These are phyloP conservation scores for Trypanosoma theileri DNA, from an alignment of 208 protist species.

Conservation along the genomic window DNA sequence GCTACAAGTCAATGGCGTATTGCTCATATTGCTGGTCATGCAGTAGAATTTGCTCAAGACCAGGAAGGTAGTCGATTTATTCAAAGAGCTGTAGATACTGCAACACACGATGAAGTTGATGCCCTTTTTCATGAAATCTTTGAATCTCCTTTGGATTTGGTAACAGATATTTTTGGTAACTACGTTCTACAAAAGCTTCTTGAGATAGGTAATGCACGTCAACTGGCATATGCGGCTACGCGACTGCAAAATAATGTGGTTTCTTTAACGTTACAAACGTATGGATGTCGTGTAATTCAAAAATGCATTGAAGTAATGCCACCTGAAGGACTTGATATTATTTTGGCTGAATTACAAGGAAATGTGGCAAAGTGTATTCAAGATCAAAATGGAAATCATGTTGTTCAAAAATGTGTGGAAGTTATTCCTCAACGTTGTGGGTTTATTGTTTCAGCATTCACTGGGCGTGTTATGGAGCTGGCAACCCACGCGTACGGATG, in stretches of 20 bases:
- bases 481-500: constrained; percentile 99
- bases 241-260: constrained; percentile 92
- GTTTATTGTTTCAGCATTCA: constrained; percentile 97
- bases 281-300: constrained; percentile 99
- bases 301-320: constrained; percentile 96
- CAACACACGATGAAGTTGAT: constrained; percentile 80
- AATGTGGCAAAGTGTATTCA: constrained; percentile 97
- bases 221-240: constrained; percentile 81
- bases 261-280: constrained; percentile 94
- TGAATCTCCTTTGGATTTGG: constrained; percentile 84
- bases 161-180: constrained; percentile 99
- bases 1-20: constrained; percentile 56
- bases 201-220: constrained; percentile 90
- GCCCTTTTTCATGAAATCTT: constrained; percentile 94
- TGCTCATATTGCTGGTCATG: constrained; percentile 86
- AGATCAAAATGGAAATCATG: constrained; percentile 99
- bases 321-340: constrained; percentile 76
- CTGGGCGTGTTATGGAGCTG: constrained; percentile 92
- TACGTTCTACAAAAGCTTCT: constrained; percentile 99
- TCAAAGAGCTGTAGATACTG: constrained; percentile 94
- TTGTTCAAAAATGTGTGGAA: constrained; percentile 99
- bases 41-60: constrained; percentile 95
- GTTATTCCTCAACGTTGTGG: constrained; percentile 88
- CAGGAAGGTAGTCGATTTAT: constrained; percentile 98
- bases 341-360: constrained; percentile 93